These are phyloP conservation scores for Trametes meyenii DNA, from an alignment of 768 basidiomycete species.

Conservation along the genomic window DNA sequence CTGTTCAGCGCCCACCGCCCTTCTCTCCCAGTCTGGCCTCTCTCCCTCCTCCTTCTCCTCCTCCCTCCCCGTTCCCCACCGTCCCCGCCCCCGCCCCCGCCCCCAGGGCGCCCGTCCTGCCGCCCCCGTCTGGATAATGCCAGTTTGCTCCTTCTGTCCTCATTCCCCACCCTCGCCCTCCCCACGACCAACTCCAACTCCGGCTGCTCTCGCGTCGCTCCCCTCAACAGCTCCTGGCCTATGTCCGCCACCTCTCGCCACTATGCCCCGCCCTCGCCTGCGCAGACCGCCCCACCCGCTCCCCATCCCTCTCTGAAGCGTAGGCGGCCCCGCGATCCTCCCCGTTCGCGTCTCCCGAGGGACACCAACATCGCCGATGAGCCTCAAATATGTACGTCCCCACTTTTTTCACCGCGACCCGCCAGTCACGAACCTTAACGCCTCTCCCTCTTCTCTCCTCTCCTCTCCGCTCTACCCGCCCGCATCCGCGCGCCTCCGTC, in stretches of 20 bases:
- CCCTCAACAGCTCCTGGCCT: slow-evolving; percentile 29
- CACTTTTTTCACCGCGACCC: neutral
- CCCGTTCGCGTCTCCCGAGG: slow-evolving; percentile 25
- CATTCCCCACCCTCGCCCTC: neutral
- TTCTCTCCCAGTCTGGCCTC: slow-evolving; percentile 34
- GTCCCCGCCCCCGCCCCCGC: neutral
- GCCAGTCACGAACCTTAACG: neutral
- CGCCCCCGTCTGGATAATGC: slow-evolving; percentile 37
- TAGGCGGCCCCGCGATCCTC: slow-evolving; percentile 14
- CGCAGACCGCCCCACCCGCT: slow-evolving; percentile 13
- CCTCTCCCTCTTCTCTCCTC: neutral
- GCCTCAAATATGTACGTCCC: slow-evolving; percentile 24
- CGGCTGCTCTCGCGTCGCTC: slow-evolving; percentile 28
- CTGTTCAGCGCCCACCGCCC: slow-evolving; percentile 5
- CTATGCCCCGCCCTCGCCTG: slow-evolving; percentile 15
- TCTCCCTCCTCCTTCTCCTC: slow-evolving; percentile 29
- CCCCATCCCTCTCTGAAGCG: slow-evolving; percentile 17
- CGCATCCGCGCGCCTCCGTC: neutral
- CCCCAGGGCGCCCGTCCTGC: slow-evolving; percentile 22
- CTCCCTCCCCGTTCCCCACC: slow-evolving; percentile 18
- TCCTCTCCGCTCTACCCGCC: neutral
- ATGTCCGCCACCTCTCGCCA: slow-evolving; percentile 23
- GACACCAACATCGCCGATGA: slow-evolving; percentile 25
- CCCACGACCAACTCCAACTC: slow-evolving; percentile 17
- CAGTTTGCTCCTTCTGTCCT: slow-evolving; percentile 30